Conservation (phyloP, 768 basidiomycete species). For the Xanthoconium purpureum region DNA sequence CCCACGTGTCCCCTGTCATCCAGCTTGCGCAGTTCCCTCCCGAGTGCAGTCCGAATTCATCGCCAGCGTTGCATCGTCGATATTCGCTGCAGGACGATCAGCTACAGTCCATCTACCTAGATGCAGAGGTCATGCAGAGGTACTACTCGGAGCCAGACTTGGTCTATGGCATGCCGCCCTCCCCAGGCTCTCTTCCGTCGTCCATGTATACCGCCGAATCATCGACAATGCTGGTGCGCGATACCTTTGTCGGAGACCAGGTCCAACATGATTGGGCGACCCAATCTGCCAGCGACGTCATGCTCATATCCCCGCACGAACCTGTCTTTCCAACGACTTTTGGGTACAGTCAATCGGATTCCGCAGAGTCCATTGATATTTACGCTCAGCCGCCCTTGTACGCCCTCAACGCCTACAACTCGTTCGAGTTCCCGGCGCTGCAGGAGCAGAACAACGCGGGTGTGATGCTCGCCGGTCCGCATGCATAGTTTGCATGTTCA, state of each 20-base stretch:
- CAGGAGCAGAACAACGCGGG: slow-evolving; percentile 25
- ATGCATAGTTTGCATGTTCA: slow-evolving; percentile 10
- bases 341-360: slow-evolving; percentile 18
- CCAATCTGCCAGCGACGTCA: slow-evolving; percentile 4
- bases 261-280: slow-evolving; percentile 14
- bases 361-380: slow-evolving; percentile 20
- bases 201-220: slow-evolving; percentile 22
- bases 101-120: slow-evolving; percentile 22
- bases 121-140: slow-evolving; percentile 19
- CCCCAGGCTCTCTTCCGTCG: slow-evolving; percentile 7
- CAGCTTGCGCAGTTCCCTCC: slow-evolving; percentile 19
- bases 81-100: slow-evolving; percentile 23
- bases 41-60: slow-evolving; percentile 11
- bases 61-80: slow-evolving; percentile 11
- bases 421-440: slow-evolving; percentile 33
- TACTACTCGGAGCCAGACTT: slow-evolving; percentile 21
- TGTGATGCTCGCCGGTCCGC: slow-evolving; percentile 19
- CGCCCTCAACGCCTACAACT: slow-evolving; percentile 25
- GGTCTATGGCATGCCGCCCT: slow-evolving; percentile 8
- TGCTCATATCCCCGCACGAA: slow-evolving; percentile 18
- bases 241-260: slow-evolving; percentile 14
- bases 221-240: slow-evolving; percentile 5
- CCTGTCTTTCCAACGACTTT: slow-evolving; percentile 15
- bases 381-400: slow-evolving; percentile 12
- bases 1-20: slow-evolving; percentile 18